Evolutionary conservation across 768 basidiomycete genomes (phyloP).

Genomic region (Suillus brevipes): DNA sequence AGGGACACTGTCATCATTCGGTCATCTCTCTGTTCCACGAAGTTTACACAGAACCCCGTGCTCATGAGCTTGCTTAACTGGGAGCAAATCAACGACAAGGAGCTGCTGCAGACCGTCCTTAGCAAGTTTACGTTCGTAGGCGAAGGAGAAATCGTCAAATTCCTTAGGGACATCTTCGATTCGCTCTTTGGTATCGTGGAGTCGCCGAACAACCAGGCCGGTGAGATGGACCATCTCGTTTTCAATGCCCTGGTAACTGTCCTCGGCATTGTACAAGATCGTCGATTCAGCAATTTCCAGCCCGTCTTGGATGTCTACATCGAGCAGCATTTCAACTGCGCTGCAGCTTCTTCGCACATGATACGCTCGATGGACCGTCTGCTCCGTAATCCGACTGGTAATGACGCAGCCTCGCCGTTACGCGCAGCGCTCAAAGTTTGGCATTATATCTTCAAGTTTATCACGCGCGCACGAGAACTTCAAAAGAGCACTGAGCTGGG

Average conservation of each 20-base stretch:
- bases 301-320: slow-evolving; percentile 94
- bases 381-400: slow-evolving; percentile 67
- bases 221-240: slow-evolving; percentile 81
- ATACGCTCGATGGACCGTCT: slow-evolving; percentile 86
- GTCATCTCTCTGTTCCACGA: slow-evolving; percentile 89
- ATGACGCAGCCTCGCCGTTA: slow-evolving; percentile 73
- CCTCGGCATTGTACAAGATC: slow-evolving; percentile 89
- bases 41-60: slow-evolving; percentile 87
- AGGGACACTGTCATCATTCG: slow-evolving; percentile 81
- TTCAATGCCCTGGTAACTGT: slow-evolving; percentile 92
- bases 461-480: slow-evolving; percentile 84
- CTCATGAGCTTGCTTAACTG: slow-evolving; percentile 79
- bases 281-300: slow-evolving; percentile 93
- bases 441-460: slow-evolving; percentile 96
- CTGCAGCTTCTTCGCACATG: slow-evolving; percentile 80
- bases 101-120: slow-evolving; percentile 69
- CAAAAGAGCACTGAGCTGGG: slow-evolving; percentile 81
- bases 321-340: slow-evolving; percentile 81
- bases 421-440: slow-evolving; percentile 93
- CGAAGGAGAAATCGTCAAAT: slow-evolving; percentile 94
- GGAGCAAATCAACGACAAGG: slow-evolving; percentile 67
- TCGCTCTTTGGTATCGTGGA: slow-evolving; percentile 87
- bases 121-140: slow-evolving; percentile 88
- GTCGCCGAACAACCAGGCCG: slow-evolving; percentile 68
- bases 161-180: slow-evolving; percentile 88